phyloP scores from a whole-genome alignment of 1,284 basidiomycete species.

The Moesziomyces globuligerus region DNA sequence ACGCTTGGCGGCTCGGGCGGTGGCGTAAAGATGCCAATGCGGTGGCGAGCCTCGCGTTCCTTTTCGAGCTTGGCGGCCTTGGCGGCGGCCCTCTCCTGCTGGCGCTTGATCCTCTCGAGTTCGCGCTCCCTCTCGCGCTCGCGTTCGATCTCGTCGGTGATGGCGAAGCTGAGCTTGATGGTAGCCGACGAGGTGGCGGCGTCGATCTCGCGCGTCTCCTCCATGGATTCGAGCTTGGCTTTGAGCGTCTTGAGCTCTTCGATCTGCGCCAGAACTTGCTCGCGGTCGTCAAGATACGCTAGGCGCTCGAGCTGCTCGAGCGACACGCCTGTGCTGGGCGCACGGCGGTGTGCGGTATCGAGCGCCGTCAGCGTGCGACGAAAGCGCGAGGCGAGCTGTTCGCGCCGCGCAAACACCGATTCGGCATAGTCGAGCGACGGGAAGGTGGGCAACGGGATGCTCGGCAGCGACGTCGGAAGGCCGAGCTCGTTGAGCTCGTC shows the following conservation, averaged over 20 bases:
- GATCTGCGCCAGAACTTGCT: constrained; percentile 42
- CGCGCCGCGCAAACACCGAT: constrained; percentile 42
- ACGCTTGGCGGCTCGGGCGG: constrained; percentile 13
- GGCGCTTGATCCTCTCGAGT: constrained; percentile 38
- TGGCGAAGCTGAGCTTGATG: constrained; percentile 37
- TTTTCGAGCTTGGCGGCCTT: constrained; percentile 44
- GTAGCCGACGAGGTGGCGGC: constrained; percentile 20
- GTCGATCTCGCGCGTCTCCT: constrained; percentile 21
- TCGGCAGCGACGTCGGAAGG: constrained; percentile 26
- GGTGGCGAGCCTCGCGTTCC: constrained; percentile 35
- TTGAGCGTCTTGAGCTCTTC: constrained; percentile 51
- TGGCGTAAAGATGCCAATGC: constrained; percentile 39
- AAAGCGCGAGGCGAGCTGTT: constrained; percentile 35
- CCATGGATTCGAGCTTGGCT: constrained; percentile 51
- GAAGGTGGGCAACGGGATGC: constrained; percentile 37
- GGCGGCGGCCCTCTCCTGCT: constrained; percentile 41
- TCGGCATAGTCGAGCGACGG: constrained; percentile 39
- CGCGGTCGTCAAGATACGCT: constrained; percentile 56
- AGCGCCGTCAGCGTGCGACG: constrained; percentile 33
- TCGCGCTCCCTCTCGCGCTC: constrained; percentile 44
- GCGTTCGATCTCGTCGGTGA: constrained; percentile 50
- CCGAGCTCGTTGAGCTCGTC: constrained; percentile 26
- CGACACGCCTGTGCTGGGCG: constrained; percentile 37
- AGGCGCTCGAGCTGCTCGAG: constrained; percentile 58
- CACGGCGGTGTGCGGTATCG: constrained; percentile 38